phyloP scores from a whole-genome alignment of 495 filamentous ascomycete genomes.

The Penicillium coffeae region DNA sequence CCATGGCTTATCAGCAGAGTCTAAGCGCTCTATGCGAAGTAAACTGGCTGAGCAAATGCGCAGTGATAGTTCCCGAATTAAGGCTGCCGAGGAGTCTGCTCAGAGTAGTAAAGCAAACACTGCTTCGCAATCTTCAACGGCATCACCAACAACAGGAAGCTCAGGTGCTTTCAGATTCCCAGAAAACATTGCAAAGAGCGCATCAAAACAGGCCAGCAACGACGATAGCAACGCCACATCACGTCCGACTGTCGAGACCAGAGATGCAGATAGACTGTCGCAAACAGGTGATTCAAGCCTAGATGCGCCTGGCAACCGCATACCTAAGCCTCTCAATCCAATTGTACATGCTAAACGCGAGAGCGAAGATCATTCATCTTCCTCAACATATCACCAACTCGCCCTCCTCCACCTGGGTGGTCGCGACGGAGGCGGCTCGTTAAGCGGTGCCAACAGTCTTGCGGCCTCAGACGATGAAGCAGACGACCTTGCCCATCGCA shows the following conservation, averaged over 20 bases:
- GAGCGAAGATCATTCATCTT: conserved; percentile 32
- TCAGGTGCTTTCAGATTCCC: conserved; percentile 9
- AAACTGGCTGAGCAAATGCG: conserved; percentile 20
- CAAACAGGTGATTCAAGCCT: conserved; percentile 11
- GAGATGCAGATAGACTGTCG: neutral
- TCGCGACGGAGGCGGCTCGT: conserved; percentile 43
- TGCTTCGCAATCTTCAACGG: conserved; percentile 16
- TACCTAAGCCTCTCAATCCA: conserved; percentile 14
- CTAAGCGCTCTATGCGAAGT: conserved; percentile 18
- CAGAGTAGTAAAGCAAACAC: neutral
- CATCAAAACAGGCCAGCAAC: no score
- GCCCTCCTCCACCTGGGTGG: conserved; percentile 37
- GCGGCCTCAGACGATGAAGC: conserved; percentile 41
- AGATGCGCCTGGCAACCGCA: conserved; percentile 4
- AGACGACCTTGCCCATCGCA: conserved; percentile 6
- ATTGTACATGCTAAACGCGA: conserved; percentile 24
- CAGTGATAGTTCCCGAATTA: conserved; percentile 8
- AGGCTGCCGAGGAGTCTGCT: neutral
- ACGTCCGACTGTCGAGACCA: neutral
- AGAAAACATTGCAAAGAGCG: neutral
- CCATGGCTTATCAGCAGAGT: conserved; percentile 46
- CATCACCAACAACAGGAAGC: neutral
- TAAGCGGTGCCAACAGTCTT: conserved; percentile 40
- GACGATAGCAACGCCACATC: neutral
- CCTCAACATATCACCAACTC: conserved; percentile 24